phyloP scores from a whole-genome alignment of 768 basidiomycete species.

The Pulveroboletus sp. region DNA sequence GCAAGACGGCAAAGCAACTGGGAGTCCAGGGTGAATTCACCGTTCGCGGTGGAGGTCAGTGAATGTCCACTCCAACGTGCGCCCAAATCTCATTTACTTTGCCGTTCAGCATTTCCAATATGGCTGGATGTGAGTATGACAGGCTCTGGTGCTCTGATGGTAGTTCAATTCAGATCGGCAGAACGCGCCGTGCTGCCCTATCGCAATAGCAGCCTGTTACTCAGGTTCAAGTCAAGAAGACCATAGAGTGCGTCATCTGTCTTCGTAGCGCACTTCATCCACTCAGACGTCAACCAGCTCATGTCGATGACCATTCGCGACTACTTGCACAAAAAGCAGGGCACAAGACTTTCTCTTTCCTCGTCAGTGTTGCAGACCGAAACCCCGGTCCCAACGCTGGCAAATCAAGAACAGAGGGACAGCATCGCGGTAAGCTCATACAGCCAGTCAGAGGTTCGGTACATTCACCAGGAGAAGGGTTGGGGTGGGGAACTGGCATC shows the following conservation, averaged over 20 bases:
- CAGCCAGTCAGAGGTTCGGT: conserved; percentile 23
- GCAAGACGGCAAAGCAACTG: conserved; percentile 68
- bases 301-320: conserved; percentile 63
- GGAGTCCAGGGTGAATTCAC: conserved; percentile 61
- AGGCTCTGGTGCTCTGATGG: background rate
- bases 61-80: background rate
- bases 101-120: conserved; percentile 68
- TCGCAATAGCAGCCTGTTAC: conserved; percentile 72
- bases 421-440: conserved; percentile 27
- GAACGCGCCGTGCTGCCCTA: conserved; percentile 82
- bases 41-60: conserved; percentile 75
- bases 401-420: conserved; percentile 29
- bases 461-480: conserved; percentile 28
- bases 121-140: conserved; percentile 63
- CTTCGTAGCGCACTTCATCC: background rate
- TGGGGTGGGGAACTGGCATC: conserved; percentile 36
- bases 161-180: conserved; percentile 25
- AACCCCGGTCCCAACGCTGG: conserved; percentile 25
- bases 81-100: conserved; percentile 1
- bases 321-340: conserved; percentile 57
- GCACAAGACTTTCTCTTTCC: conserved; percentile 19
- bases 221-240: conserved; percentile 80
- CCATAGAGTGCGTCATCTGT: conserved; percentile 52
- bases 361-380: conserved; percentile 28
- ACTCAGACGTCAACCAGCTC: conserved; percentile 38